Evolutionary conservation across 2,329 filamentous ascomycete genomes (phyloP).

Genomic region (Nigrograna mackinnonii): DNA sequence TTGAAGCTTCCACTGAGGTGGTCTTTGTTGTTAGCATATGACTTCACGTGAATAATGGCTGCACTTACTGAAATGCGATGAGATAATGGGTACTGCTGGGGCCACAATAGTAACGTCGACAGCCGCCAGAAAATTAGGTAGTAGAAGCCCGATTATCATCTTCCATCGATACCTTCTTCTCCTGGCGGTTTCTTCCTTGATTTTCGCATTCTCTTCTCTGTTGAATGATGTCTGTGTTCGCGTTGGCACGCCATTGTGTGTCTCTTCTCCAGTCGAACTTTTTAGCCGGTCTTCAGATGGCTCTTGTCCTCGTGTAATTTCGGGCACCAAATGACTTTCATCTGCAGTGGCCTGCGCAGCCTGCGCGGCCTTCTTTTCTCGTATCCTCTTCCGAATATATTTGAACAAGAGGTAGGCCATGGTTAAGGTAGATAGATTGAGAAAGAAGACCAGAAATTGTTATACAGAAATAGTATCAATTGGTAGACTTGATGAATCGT

Average conservation of each 20-base stretch:
- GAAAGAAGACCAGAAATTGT: too few relatives aligned
- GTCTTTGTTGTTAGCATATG: constrained; percentile 27
- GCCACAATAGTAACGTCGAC: constrained; percentile 69
- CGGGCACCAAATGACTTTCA: constrained; percentile 24
- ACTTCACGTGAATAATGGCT: neutral
- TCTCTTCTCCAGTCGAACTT: neutral
- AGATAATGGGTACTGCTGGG: constrained; percentile 64
- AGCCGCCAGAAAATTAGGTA: constrained; percentile 65
- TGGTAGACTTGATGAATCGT: too few relatives aligned
- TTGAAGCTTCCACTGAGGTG: constrained; percentile 57
- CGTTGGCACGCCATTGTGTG: neutral
- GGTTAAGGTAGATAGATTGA: too few relatives aligned
- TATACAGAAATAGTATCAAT: too few relatives aligned
- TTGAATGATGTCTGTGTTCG: neutral
- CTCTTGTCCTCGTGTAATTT: constrained; percentile 9
- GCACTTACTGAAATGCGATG: constrained; percentile 63
- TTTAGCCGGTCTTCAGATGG: constrained; percentile 1
- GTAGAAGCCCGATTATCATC: constrained; percentile 60
- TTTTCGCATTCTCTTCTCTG: constrained; percentile 11
- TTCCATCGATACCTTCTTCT: constrained; percentile 58
- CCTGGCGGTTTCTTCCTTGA: constrained; percentile 13
- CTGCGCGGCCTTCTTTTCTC: constrained; percentile 13
- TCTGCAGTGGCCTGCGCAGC: constrained; percentile 15
- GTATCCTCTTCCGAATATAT: constrained; percentile 24
- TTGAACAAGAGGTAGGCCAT: constrained; percentile 33